These are phyloP conservation scores for Carnegiea gigantea DNA, from an alignment of 179 eudicot species.

Conservation along the genomic window DNA sequence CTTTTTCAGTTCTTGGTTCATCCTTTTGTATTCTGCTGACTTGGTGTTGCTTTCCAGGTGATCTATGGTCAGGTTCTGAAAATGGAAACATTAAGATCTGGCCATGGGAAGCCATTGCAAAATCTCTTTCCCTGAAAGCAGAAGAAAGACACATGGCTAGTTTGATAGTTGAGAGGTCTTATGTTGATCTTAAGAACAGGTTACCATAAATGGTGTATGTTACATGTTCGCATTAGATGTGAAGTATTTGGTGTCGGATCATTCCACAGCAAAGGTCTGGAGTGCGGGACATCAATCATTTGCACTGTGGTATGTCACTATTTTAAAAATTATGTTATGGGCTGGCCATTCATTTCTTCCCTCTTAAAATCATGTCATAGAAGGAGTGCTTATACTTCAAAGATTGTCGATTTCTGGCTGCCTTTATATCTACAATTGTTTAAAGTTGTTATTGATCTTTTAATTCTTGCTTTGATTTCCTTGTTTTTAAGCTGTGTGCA, in stretches of 20 bases:
- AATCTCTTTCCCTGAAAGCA: slow-evolving; percentile 49
- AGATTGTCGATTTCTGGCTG: not conserved
- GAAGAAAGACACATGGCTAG: slow-evolving; percentile 85
- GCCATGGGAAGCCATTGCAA: slow-evolving; percentile 74
- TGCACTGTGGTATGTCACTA: slow-evolving; percentile 86
- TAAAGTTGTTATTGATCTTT: not conserved
- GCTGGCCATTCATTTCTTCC: not conserved
- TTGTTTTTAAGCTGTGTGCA: not conserved
- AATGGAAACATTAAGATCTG: slow-evolving; percentile 69
- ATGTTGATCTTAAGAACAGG: slow-evolving; percentile 80
- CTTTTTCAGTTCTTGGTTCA: not conserved
- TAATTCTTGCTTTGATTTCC: not conserved
- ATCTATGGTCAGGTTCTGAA: slow-evolving; percentile 93
- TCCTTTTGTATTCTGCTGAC: slow-evolving; percentile 8
- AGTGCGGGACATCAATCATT: slow-evolving; percentile 69
- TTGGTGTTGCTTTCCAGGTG: slow-evolving; percentile 53
- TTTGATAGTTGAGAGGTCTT: slow-evolving; percentile 69
- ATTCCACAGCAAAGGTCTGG: slow-evolving; percentile 79
- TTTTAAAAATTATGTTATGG: too few species aligned
- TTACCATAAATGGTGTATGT: slow-evolving; percentile 57
- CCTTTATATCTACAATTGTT: not conserved
- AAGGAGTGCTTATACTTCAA: not conserved
- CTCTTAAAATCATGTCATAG: not conserved
- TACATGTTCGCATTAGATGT: slow-evolving; percentile 73
- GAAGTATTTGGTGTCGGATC: slow-evolving; percentile 71